Evolutionary conservation across 495 filamentous ascomycete genomes (phyloP).

Genomic region (Trichoderma virens): DNA sequence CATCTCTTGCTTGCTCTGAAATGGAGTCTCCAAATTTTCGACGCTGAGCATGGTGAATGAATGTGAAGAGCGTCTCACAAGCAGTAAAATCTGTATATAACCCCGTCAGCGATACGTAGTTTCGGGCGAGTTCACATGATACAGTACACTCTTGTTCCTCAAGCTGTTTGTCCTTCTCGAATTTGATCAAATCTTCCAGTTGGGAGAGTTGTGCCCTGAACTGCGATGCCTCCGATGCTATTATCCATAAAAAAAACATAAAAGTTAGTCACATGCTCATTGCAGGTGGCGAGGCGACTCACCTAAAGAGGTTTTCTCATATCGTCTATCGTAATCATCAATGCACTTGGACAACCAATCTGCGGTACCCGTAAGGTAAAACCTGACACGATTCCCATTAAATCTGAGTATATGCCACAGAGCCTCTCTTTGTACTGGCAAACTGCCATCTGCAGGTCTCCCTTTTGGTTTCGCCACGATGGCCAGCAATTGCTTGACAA

Average conservation of each 20-base stretch:
- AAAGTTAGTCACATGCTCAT: neutral
- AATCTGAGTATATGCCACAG: neutral
- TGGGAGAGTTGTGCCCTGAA: neutral
- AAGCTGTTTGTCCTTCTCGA: neutral
- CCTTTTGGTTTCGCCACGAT: neutral
- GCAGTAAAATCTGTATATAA: neutral
- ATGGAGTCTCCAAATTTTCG: neutral
- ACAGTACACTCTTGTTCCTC: neutral
- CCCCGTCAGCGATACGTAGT: neutral
- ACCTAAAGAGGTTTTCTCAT: neutral
- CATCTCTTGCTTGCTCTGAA: neutral
- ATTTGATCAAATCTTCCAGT: neutral
- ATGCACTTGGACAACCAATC: neutral
- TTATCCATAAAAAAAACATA: neutral
- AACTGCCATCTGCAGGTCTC: neutral
- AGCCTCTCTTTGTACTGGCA: neutral
- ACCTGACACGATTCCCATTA: neutral
- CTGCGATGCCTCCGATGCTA: neutral
- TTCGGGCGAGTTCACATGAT: neutral
- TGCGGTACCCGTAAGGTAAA: neutral
- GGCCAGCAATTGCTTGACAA: neutral
- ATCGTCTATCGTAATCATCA: neutral
- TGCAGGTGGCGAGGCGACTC: neutral
- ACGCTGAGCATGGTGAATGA: neutral
- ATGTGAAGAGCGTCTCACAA: neutral